Evolutionary conservation across 2,329 filamentous ascomycete species (phyloP).

Genomic region (Aspergillus neoniger): DNA sequence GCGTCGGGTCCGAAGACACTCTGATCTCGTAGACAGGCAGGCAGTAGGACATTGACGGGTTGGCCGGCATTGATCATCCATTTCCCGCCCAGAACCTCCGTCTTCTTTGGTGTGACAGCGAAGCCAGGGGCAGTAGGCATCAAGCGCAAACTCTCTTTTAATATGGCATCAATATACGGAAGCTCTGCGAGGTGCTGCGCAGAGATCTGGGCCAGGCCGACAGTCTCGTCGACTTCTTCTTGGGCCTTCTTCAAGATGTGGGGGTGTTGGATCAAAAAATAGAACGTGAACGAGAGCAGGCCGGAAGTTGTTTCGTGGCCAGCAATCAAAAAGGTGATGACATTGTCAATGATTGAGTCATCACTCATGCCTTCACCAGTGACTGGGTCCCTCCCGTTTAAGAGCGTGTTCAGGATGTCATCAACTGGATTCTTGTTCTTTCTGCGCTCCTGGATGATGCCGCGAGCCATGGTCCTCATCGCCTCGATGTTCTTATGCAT

Average conservation of each 20-base stretch:
- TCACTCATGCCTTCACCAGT: conserved; percentile 66
- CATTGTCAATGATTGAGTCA: conserved; percentile 65
- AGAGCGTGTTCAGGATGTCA: conserved; percentile 70
- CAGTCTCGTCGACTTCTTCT: conserved; percentile 66
- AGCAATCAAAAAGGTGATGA: conserved; percentile 72
- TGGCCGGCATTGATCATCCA: conserved; percentile 60
- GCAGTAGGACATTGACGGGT: conserved; percentile 52
- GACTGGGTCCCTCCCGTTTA: conserved; percentile 65
- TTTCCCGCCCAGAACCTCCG: conserved; percentile 52
- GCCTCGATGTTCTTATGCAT: conserved; percentile 36
- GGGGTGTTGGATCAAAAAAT: conserved; percentile 64
- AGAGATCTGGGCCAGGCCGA: conserved; percentile 59
- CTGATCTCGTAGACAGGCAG: conserved; percentile 62
- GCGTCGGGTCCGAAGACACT: conserved; percentile 67
- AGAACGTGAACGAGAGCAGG: conserved; percentile 65
- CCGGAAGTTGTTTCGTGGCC: conserved; percentile 73
- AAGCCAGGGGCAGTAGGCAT: conserved; percentile 6
- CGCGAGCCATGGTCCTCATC: conserved; percentile 57
- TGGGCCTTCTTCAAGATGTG: conserved; percentile 62
- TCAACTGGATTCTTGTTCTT: conserved; percentile 58
- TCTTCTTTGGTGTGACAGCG: neutral
- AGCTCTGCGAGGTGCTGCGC: conserved; percentile 65
- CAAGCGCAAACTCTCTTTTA: conserved; percentile 8
- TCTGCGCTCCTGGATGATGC: conserved; percentile 62
- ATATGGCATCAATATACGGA: conserved; percentile 56